Conservation (phyloP, 345 rosid species). For the Brassica napus region Da-Ae NC_063449.1:38767001-38767500, state of each 20-base stretch:
- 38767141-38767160: too few species aligned
- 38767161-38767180: too few species aligned
- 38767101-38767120: too few species aligned
- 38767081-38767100: too few species aligned
- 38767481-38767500: background rate
- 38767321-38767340: background rate
- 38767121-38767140: too few species aligned
- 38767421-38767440: background rate
- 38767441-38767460: background rate
- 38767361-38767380: background rate
- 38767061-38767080: too few species aligned
- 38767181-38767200: too few species aligned
- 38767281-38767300: background rate
- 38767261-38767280: background rate
- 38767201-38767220: background rate
- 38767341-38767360: background rate
- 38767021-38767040: too few species aligned
- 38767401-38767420: background rate
- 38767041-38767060: too few species aligned
- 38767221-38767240: background rate
- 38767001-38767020: too few species aligned
- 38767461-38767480: background rate
- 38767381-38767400: background rate
- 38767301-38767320: background rate
- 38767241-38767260: background rate